Conservation (phyloP, 169 alveolate genomes). For the Eimeria falciformis region DNA sequence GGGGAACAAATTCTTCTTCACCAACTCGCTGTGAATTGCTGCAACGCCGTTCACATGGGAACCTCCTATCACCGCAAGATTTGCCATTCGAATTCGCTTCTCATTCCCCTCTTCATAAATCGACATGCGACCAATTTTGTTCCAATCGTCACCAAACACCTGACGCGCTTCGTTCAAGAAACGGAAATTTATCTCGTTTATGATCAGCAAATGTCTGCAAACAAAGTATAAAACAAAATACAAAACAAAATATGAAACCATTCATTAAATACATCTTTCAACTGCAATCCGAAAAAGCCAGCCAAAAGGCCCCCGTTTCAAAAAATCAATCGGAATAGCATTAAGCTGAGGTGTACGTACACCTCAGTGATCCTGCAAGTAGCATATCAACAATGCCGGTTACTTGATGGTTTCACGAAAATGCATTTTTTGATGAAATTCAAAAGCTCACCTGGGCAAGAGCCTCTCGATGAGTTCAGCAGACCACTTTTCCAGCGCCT, state of each 20-base stretch:
- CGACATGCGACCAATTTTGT: slow-evolving; percentile 87
- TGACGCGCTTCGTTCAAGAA: slow-evolving; percentile 90
- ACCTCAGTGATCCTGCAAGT: too few relatives aligned
- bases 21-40: slow-evolving; percentile 93
- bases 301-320: not conserved
- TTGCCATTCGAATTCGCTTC: slow-evolving; percentile 96
- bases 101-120: slow-evolving; percentile 92
- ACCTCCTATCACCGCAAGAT: slow-evolving; percentile 92
- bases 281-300: not conserved
- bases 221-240: not conserved
- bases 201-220: slow-evolving; percentile 89
- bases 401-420: too few relatives aligned
- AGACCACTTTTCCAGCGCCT: slow-evolving; percentile 98
- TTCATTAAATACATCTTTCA: not conserved
- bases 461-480: slow-evolving; percentile 91
- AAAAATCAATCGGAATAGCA: too few relatives aligned
- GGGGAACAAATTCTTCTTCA: slow-evolving; percentile 89
- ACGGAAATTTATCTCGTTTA: slow-evolving; percentile 92
- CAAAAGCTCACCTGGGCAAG: slow-evolving; percentile 88
- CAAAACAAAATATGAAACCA: not conserved
- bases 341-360: too few relatives aligned
- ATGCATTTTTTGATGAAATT: not conserved
- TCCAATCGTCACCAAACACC: slow-evolving; percentile 82
- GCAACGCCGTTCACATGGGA: slow-evolving; percentile 97
- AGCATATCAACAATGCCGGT: too few relatives aligned